Evolutionary conservation across 352 stramenopile genomes (phyloP).

Genomic region (Phytophthora constricta): DNA sequence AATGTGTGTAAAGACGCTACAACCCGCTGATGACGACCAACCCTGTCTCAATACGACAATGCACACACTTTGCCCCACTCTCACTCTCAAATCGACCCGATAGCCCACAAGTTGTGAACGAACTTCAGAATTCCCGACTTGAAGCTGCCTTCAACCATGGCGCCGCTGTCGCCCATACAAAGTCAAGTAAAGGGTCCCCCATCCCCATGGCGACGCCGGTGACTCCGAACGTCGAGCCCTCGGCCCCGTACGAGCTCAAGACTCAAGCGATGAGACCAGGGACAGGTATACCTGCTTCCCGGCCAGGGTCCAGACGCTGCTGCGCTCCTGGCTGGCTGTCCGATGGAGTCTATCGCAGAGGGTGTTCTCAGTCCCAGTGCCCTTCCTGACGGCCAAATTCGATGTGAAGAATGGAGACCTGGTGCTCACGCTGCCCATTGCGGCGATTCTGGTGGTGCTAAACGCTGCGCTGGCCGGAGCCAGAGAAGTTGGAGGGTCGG

Average conservation of each 20-base stretch:
- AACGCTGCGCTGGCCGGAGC: conserved; percentile 11
- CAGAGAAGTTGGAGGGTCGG: conserved; percentile 15
- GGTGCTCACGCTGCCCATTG: conserved; percentile 32
- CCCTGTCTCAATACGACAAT: no score
- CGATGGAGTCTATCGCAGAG: conserved; percentile 28
- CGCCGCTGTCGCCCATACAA: no score
- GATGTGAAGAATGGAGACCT: conserved; percentile 48
- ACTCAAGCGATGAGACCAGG: neutral
- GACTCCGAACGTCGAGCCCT: neutral
- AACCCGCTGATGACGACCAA: no score
- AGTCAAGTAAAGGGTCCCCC: no score
- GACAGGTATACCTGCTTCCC: neutral
- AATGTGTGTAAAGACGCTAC: no score
- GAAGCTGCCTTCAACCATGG: no score
- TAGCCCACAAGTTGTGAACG: no score
- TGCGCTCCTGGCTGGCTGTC: conserved; percentile 26
- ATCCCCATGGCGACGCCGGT: neutral
- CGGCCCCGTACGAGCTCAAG: neutral
- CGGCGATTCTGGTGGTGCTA: conserved; percentile 17
- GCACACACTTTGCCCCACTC: no score
- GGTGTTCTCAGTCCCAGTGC: conserved; percentile 33
- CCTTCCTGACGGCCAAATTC: conserved; percentile 29
- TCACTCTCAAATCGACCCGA: no score
- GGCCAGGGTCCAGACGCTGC: conserved; percentile 7
- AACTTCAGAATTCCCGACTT: no score